A percentile compares a stretch with the other conserved stretches of the same genome.
These are phyloP conservation scores for Mycena sp. DNA, from an alignment of 1,284 basidiomycete species.

Conservation along the genomic window DNA sequence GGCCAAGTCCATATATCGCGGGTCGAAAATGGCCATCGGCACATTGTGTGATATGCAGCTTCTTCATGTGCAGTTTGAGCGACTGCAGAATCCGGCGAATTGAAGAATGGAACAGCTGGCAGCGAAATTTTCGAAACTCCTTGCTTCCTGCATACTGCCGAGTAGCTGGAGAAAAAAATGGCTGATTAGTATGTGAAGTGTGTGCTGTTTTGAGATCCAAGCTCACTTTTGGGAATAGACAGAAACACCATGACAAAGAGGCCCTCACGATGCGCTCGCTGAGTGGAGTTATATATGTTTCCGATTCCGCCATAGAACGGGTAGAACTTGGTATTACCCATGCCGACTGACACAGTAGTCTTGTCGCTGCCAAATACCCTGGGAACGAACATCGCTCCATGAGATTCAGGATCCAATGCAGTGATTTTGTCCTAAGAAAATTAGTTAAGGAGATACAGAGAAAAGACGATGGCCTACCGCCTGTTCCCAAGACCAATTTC, in stretches of 20 bases:
- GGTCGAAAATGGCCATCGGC: constrained; percentile 17
- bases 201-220: not conserved
- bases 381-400: constrained; percentile 32
- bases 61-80: constrained; percentile 23
- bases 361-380: constrained; percentile 46
- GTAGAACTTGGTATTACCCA: constrained; percentile 44
- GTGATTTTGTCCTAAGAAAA: constrained; percentile 28
- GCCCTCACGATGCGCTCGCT: constrained; percentile 36
- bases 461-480: constrained; percentile 4
- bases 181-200: not conserved
- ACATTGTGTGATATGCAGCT: not conserved
- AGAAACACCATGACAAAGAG: constrained; percentile 41
- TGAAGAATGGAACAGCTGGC: constrained; percentile 31
- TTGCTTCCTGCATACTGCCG: constrained; percentile 2
- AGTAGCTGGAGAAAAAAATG: constrained; percentile 4
- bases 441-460: not conserved
- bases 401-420: constrained; percentile 4
- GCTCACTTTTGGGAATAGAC: constrained; percentile 45
- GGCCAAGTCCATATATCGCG: constrained; percentile 15
- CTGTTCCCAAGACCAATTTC: constrained; percentile 46
- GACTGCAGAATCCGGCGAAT: constrained; percentile 17
- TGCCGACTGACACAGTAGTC: constrained; percentile 44
- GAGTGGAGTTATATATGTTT: constrained; percentile 36
- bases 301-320: constrained; percentile 42
- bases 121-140: constrained; percentile 24